Evolutionary conservation across 2,329 filamentous ascomycete species (phyloP), one percentile per base, ranked within the genome.

Genomic region (Dothistroma pini): DNA sequence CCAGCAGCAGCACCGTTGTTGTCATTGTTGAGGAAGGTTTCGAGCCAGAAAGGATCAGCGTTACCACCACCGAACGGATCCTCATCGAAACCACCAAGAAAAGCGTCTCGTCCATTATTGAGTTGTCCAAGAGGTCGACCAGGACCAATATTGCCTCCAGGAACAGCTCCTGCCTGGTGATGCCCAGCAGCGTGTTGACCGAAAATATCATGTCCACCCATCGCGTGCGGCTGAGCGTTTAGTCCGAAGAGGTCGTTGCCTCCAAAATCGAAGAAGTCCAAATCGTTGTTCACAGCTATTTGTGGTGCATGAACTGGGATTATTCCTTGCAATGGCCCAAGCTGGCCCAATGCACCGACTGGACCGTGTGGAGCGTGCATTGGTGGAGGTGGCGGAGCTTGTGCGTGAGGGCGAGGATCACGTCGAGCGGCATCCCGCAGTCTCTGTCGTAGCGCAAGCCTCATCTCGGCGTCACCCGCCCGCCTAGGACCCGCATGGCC

Each of bases 51-150:
- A 4, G 63, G 58, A 35, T 61, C 63, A 10, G 44, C 34, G 21
- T 60, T 44, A 19, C 52, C 63, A n/a, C 57, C 63, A 29, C 53
- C 56, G 22, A 65, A 63, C 5, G 58, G 54, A 60, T 63, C 59
- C 25, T 57, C 63, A n/a, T 22, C 50, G 11, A 62, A 60, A 19
- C 54, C 63, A 31, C 38, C 35, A 7, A 29, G 48, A 25, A 51
- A 16, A 12, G 48, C 22, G 29, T 51, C 55, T 7, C 58, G 49
- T 14, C 49, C 60, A 38, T 62, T 56, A 22, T 64, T 64, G 1
- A 41, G 54, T 21, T 54, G 54, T 19, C 59, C 63, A 31, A 57
- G 31, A 16, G 54, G 38, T 38, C 54, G 56, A 14, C 49, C 58
- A 25, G 56, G 51, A 5, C 58, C 62, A 11, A n/a, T 6, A n/a